Conservation (phyloP, 73 alveolate species). For the Tetrahymena malaccensis region DNA sequence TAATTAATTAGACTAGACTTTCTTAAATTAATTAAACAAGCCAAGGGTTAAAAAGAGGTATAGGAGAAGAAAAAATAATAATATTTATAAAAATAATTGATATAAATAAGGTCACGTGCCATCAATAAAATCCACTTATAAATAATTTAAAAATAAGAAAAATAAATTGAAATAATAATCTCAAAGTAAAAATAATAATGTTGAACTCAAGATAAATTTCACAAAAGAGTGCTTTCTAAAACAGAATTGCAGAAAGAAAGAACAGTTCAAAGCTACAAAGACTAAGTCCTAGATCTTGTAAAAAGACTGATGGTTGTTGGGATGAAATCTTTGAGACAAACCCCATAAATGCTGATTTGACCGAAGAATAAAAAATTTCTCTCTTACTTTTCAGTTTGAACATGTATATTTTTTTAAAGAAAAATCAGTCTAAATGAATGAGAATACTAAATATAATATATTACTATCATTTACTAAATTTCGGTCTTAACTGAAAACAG, state of each 20-base stretch:
- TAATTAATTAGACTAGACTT: not conserved
- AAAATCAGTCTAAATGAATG: not conserved
- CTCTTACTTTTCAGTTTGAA: not conserved
- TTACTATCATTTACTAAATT: not conserved
- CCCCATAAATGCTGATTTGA: not conserved
- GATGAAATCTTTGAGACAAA: not conserved
- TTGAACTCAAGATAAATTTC: not conserved
- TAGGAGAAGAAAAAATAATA: not conserved
- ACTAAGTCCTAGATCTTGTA: not conserved
- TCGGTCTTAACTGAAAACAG: not conserved
- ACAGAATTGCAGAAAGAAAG: not conserved
- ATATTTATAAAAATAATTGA: not conserved
- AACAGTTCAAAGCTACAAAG: not conserved
- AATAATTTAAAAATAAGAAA: not conserved
- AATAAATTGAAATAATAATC: not conserved
- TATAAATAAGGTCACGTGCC: not conserved
- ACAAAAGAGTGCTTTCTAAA: not conserved
- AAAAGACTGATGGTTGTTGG: not conserved
- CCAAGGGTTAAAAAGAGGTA: not conserved
- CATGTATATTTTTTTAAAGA: not conserved
- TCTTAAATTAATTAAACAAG: not conserved
- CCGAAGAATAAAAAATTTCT: not conserved
- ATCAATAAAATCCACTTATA: not conserved
- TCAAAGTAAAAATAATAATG: not conserved
- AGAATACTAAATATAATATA: not conserved